These are phyloP conservation scores for Fusarium penzigii DNA, from an alignment of 2,329 filamentous ascomycete species.

Conservation along the genomic window DNA sequence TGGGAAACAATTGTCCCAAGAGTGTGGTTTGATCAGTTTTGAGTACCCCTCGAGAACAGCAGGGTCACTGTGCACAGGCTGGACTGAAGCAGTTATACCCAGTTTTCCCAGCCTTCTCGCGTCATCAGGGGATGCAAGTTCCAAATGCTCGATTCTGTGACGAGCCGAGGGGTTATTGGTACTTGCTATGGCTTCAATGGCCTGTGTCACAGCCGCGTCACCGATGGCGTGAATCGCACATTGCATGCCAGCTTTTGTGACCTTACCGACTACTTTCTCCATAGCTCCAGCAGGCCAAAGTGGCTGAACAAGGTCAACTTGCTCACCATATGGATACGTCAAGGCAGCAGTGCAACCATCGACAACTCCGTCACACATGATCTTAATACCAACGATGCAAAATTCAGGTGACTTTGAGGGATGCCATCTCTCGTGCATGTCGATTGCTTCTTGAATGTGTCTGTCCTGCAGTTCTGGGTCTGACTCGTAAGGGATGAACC, in stretches of 20 bases:
- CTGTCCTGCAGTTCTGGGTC: constrained; percentile 36
- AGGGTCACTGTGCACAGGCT: constrained; percentile 61
- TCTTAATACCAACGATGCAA: constrained; percentile 60
- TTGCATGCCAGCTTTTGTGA: constrained; percentile 56
- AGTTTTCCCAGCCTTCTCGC: constrained; percentile 56
- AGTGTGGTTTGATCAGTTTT: constrained; percentile 51
- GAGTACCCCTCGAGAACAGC: constrained; percentile 64
- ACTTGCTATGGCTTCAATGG: constrained; percentile 55
- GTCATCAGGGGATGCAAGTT: constrained; percentile 57
- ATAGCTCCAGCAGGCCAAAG: constrained; percentile 57
- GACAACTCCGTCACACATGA: constrained; percentile 66
- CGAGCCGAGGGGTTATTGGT: constrained; percentile 47
- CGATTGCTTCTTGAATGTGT: constrained; percentile 46
- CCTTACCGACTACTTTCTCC: constrained; percentile 53
- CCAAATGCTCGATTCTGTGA: constrained; percentile 66
- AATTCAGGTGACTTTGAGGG: constrained; percentile 27
- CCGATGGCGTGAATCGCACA: constrained; percentile 67
- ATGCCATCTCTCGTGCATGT: constrained; percentile 35
- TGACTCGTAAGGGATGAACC: constrained; percentile 42
- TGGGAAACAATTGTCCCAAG: constrained; percentile 61
- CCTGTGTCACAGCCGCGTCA: constrained; percentile 57
- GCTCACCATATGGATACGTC: constrained; percentile 57
- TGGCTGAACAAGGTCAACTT: constrained; percentile 43
- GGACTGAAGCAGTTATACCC: constrained; percentile 61
- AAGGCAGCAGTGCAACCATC: constrained; percentile 66